A percentile compares a stretch with the other conserved stretches of the same genome.
These are phyloP conservation scores for Scytalidium lignicola DNA, from an alignment of 2,329 filamentous ascomycete genomes.

Conservation along the genomic window DNA sequence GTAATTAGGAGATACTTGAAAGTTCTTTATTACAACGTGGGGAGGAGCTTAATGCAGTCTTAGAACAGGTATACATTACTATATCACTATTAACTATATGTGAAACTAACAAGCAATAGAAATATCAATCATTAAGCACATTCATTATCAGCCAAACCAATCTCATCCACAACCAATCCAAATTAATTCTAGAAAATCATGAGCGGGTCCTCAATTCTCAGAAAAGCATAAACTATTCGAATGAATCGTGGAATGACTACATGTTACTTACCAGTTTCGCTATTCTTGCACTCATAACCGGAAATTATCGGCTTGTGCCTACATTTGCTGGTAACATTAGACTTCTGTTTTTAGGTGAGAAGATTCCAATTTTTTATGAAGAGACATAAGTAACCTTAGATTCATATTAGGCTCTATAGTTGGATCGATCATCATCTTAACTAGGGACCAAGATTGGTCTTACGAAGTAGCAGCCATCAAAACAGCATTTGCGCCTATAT, in stretches of 20 bases:
- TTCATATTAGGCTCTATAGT: background rate
- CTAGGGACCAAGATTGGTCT: background rate
- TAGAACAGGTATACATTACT: conserved; percentile 17
- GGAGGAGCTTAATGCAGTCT: conserved; percentile 16
- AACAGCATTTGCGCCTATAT: background rate
- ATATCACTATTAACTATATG: background rate
- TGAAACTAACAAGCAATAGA: background rate
- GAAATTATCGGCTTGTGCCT: background rate
- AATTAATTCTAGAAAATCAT: background rate
- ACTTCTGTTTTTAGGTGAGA: background rate
- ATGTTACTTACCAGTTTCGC: background rate
- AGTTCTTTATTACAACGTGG: conserved; percentile 15
- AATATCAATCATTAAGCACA: background rate
- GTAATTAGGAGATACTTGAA: conserved; percentile 10
- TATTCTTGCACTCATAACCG: background rate
- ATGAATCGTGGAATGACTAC: background rate
- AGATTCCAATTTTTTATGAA: background rate
- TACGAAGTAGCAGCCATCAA: background rate
- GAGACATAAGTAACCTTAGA: background rate
- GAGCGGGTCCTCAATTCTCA: background rate
- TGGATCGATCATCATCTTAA: background rate
- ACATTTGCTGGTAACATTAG: background rate
- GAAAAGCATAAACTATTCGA: background rate
- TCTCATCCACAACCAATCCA: background rate
- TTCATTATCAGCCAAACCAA: conserved; percentile 10